Evolutionary conservation across 2,329 filamentous ascomycete species (phyloP), one percentile per base, ranked within the genome.

Genomic region (Pseudopithomyces chartarum): DNA sequence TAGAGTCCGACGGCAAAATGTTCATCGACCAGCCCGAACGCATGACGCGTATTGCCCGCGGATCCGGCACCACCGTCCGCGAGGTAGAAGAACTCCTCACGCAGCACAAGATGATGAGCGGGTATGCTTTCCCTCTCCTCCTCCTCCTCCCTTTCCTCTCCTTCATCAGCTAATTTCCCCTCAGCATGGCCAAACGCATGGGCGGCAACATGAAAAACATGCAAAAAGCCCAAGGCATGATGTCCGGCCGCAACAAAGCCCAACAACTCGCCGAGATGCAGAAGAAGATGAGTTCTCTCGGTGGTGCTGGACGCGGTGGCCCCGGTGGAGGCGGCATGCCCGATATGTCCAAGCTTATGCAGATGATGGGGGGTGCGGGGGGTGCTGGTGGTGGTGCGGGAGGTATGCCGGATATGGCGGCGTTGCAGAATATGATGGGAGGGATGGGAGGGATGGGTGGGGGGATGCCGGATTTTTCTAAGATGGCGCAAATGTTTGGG

Each of bases 121-220:
- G 44, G 44, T 47, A 47, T n/a, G 44, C 34, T 20, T 22, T 20
- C 11, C n/a, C 34, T 17, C 6, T n/a, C 15, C 33, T 13, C 8
- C n/a, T 34, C 29, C 6, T n/a, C 26, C 10, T 12, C 44, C 11
- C 17, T 4, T 13, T 36, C 3, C 7, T 20, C 13, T 6, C 17
- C n/a, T n/a, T 13, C 32, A 17, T 19, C 23, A 47, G 17, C 44
- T 47, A 34, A 47, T n/a, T 33, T 20, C 26, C 17, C 2, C 91
- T 92, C 0, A 91, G 91, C 56, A 97, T 99, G 92, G 95, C 95
- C 47, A 99, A 98, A 87, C 96, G 96, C 81, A 96, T 99, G 87
- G 94, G 95, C 56, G 93, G 93, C 38, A 93, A 91, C 74, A 96
- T 97, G 90, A 95, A 95, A 80, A 96, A 97, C 74, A 96, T 98